Base-by-base conservation (phyloP, 768 basidiomycete species). In the Tulasnella sp. region DNA sequence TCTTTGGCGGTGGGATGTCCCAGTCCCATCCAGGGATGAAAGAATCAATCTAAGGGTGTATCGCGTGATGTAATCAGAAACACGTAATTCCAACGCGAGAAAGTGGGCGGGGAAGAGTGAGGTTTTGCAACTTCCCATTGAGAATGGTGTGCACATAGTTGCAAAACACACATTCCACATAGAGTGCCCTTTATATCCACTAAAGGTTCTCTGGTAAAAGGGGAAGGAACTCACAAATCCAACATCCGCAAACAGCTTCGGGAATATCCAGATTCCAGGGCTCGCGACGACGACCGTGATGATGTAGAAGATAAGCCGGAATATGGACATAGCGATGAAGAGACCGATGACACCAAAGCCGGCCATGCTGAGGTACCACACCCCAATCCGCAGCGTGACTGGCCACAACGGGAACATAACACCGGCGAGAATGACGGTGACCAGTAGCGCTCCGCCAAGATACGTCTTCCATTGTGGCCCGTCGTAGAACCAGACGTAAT, bases 351-450 rank as follows among this genome's bases (percentile, higher is more conserved):
- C 77, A 29, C 87, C 88, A 43, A 99, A 78, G 73, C 93, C 84
- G 48, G 74, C 86, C 60, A 97, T 84, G 65, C 85, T 88, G 64
- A 99, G 76, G 72, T 99, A 99, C 86, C 88, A 97, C 59, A 94
- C 95, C 34, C 95, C 94, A 29, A 94, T 75, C 13, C 95, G 81
- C 80, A 99, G 82, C 66, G 82, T 83, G 51, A 86, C 82, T 1
- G 96, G 96, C 96, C 96, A 99, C 15, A 99, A 79, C 3, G 96
- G 96, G 82, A 96, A 99, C 93, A 99, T 96, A 68, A 97, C 94
- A 1, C 89, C 94, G 3, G 87, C 93, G 44, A 99, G 84, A 77
- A 98, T 91, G 69, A 97, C 76, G 43, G 78, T 81, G 61, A 98
- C 93, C 89, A 99, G 93, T 27, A 83, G 82, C 11, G 87, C 75